phyloP scores from a whole-genome alignment of 371 early-diverging fungal species.

The Apophysomyces ossiformis region DNA sequence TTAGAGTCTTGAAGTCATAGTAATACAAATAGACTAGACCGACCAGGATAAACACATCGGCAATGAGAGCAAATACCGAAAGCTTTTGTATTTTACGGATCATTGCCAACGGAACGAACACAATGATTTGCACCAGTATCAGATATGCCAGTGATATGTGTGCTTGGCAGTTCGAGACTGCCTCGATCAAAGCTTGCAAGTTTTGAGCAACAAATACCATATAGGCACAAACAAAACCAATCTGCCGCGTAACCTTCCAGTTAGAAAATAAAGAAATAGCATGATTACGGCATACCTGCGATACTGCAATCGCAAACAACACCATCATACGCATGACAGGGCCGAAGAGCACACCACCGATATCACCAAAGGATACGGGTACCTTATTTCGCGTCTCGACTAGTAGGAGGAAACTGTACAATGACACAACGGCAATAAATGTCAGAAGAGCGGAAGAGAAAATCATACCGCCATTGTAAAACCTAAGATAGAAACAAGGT shows the following conservation, averaged over 20 bases:
- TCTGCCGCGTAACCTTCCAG: conserved; percentile 33
- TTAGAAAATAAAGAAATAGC: background rate
- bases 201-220: conserved; percentile 89
- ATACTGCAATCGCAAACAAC: conserved; percentile 67
- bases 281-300: conserved; percentile 57
- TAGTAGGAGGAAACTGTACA: conserved; percentile 72
- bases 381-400: conserved; percentile 58
- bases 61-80: conserved; percentile 77
- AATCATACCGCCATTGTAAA: conserved; percentile 70
- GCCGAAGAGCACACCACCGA: conserved; percentile 77
- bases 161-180: conserved; percentile 59
- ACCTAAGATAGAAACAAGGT: conserved; percentile 37
- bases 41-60: conserved; percentile 82
- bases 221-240: conserved; percentile 88
- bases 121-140: conserved; percentile 69
- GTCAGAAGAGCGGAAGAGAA: conserved; percentile 62
- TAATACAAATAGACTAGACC: conserved; percentile 81
- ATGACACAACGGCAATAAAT: conserved; percentile 57
- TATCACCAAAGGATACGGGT: conserved; percentile 79
- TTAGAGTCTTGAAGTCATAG: conserved; percentile 63
- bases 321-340: conserved; percentile 66
- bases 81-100: conserved; percentile 83
- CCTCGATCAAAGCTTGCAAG: conserved; percentile 68
- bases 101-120: conserved; percentile 83
- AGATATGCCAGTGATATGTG: conserved; percentile 52